Evolutionary conservation across 345 rosid species (phyloP).

Genomic region (Bretschneidera sinensis): DNA sequence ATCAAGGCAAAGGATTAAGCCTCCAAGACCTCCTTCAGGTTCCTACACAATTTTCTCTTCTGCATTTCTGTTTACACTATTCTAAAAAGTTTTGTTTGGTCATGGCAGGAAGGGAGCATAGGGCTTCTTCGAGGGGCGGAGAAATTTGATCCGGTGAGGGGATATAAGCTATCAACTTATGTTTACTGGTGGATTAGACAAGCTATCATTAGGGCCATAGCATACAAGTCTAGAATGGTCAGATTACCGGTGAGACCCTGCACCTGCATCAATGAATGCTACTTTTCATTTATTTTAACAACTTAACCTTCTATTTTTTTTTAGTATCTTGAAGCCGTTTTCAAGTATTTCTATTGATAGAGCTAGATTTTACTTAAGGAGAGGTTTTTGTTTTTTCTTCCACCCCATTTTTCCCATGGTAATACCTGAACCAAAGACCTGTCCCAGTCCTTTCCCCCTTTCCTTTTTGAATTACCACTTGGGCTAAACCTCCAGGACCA

Average conservation of each 20-base stretch:
- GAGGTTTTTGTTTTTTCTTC: too few relatives aligned
- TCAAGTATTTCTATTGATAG: too few relatives aligned
- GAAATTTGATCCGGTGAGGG: slow-evolving; percentile 49
- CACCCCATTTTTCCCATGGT: too few relatives aligned
- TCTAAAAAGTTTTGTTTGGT: not conserved
- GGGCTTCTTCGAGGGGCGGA: slow-evolving; percentile 55
- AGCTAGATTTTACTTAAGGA: too few relatives aligned
- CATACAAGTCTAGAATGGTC: slow-evolving; percentile 40
- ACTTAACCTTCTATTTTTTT: too few relatives aligned
- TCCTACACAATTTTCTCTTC: slow-evolving; percentile 1
- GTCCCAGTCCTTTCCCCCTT: not conserved
- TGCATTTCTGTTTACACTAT: slow-evolving; percentile 1
- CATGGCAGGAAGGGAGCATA: slow-evolving; percentile 43
- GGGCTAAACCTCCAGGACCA: too few relatives aligned
- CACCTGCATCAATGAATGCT: too few relatives aligned
- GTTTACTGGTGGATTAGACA: slow-evolving; percentile 67
- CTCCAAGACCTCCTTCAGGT: slow-evolving; percentile 55
- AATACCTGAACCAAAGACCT: not conserved
- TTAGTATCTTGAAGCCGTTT: too few relatives aligned
- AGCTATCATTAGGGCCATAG: slow-evolving; percentile 45
- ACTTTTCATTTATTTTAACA: too few relatives aligned
- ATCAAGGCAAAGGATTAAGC: slow-evolving; percentile 54
- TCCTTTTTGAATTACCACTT: not conserved
- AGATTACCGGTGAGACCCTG: slow-evolving; percentile 45
- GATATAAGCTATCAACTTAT: slow-evolving; percentile 57